A percentile compares a stretch with the other conserved stretches of the same genome.
Conservation (phyloP, 768 basidiomycete genomes). For the Leccinum obscurum region DNA sequence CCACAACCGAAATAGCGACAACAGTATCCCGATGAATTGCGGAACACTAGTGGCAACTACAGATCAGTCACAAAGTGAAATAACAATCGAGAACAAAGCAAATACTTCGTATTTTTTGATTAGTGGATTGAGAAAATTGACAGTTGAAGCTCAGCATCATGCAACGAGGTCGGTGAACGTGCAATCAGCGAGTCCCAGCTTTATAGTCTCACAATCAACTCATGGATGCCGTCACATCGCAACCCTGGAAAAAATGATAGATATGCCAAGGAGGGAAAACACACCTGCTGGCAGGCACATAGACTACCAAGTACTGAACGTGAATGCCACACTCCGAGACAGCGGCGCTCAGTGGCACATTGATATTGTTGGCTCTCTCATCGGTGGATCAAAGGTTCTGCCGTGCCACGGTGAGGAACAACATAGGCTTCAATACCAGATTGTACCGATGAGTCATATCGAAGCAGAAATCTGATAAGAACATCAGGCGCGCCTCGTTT, state of each 20-base stretch:
- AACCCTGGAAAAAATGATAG: background rate
- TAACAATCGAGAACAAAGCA: background rate
- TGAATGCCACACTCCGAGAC: background rate
- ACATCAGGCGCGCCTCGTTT: slow-evolving; percentile 64
- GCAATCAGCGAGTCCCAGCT: background rate
- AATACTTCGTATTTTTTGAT: slow-evolving; percentile 14
- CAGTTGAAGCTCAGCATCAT: slow-evolving; percentile 8
- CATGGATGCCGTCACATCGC: slow-evolving; percentile 2
- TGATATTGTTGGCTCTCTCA: background rate
- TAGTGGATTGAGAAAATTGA: slow-evolving; percentile 15
- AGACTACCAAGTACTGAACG: background rate
- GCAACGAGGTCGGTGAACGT: background rate
- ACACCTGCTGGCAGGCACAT: background rate
- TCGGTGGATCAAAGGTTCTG: background rate
- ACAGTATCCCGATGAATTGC: slow-evolving; percentile 14
- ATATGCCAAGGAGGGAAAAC: background rate
- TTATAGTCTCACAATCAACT: slow-evolving; percentile 3
- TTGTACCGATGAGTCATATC: slow-evolving; percentile 63
- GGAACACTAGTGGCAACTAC: slow-evolving; percentile 9
- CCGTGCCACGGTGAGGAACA: background rate
- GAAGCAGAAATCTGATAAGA: slow-evolving; percentile 51
- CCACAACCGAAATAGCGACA: slow-evolving; percentile 20
- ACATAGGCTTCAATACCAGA: background rate
- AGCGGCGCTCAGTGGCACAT: background rate
- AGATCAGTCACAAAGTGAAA: slow-evolving; percentile 6